Evolutionary conservation across 768 basidiomycete genomes (phyloP), one percentile per base, ranked within the genome.

Genomic region (Leccinum subgranulosum): DNA sequence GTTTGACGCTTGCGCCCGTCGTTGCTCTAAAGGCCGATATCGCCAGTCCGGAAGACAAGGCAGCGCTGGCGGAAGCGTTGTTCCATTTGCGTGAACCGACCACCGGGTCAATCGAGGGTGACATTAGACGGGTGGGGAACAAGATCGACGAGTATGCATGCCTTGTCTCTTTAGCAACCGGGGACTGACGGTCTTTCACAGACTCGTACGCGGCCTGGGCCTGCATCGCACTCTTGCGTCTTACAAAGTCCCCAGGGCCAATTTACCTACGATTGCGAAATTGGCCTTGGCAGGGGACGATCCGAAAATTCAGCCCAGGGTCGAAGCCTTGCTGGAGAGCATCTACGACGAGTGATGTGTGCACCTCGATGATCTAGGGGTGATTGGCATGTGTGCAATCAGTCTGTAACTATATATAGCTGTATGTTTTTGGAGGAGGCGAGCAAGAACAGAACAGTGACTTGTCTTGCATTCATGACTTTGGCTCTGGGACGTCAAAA

Each of bases 1-100:
- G 89, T 68, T 75, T 90, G 53, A 90, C 88, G 6, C 79, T 91
- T 23, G 80, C 84, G 4, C 80, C 87, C 1, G 84, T 84, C 29
- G 81, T 90, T 17, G 74, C 68, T 1, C 70, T 89, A 23, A 81
- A 87, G 69, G 79, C 86, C 1, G 78, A 83, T 57, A 67, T 79
- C 23, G 84, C 81, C 5, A 81, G 82, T 3, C 68, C 79, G n/a
- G 81, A 84, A 54, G 80, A 89, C 66, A 89, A 88, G 68, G 77
- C 82, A 58, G 76, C 73, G 57, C 78, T 89, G 3, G 82, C 86
- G 4, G 72, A 75, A 31, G 73, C 81, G 1, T 69, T 90, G 28
- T 84, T 82, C 65, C 83, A 87, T 64, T 74, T 90, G 23, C 75
- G 74, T 25, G 73, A 84, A 57, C 78, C 85, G 3, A 78, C 82